phyloP scores from a whole-genome alignment of 164 flowering plant species.

The Stephania cephalantha region DNA sequence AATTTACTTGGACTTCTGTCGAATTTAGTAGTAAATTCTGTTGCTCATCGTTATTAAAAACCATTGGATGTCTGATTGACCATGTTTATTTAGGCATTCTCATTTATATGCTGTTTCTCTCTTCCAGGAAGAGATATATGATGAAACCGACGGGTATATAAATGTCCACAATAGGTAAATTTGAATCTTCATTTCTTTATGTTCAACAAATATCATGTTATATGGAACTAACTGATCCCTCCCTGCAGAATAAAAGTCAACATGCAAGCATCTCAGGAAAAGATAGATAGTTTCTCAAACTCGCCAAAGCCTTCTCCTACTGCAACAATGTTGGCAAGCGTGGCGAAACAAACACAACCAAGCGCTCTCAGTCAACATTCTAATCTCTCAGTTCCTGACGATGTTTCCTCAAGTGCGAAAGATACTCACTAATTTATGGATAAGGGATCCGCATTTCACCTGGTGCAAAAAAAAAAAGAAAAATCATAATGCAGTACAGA shows the following conservation, averaged over 20 bases:
- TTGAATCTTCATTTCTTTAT: not conserved
- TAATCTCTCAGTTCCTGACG: slow-evolving; percentile 19
- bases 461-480: not conserved
- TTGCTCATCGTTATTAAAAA: too few relatives aligned
- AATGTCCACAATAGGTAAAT: slow-evolving; percentile 83
- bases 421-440: slow-evolving; percentile 4
- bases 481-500: not conserved
- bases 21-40: too few relatives aligned
- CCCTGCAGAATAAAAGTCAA: slow-evolving; percentile 70
- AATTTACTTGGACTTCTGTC: too few relatives aligned
- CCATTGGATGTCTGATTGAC: too few relatives aligned
- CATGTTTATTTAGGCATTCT: not conserved
- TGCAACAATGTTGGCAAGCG: slow-evolving; percentile 15
- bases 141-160: slow-evolving; percentile 92
- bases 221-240: not conserved
- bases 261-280: slow-evolving; percentile 68
- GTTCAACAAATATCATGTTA: not conserved
- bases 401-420: slow-evolving; percentile 16
- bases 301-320: slow-evolving; percentile 23
- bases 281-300: slow-evolving; percentile 11
- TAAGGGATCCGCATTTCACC: not conserved
- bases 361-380: slow-evolving; percentile 11
- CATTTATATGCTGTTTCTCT: slow-evolving; percentile 2
- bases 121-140: slow-evolving; percentile 89
- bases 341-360: slow-evolving; percentile 9